These are phyloP conservation scores for Dillenia suffruticosa DNA, from an alignment of 164 flowering plant genomes.

Conservation along the genomic window DNA sequence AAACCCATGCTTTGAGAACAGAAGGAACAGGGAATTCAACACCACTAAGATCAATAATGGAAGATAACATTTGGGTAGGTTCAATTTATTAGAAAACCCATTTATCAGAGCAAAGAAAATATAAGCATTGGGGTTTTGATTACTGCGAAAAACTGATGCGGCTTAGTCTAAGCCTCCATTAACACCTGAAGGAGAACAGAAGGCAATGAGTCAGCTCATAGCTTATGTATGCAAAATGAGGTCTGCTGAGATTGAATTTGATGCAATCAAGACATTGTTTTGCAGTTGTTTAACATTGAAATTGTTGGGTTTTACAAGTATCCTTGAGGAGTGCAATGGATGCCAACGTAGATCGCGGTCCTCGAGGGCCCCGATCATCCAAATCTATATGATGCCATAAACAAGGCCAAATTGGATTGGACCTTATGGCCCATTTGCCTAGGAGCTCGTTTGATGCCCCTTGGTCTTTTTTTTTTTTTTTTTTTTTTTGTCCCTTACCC, in stretches of 20 bases:
- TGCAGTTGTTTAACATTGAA: conserved; percentile 12
- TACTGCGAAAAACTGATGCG: conserved; percentile 9
- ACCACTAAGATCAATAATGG: conserved; percentile 9
- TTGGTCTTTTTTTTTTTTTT: too few relatives aligned
- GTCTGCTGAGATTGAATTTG: conserved; percentile 22
- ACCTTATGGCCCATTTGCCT: too few relatives aligned
- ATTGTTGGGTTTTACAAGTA: conserved; percentile 7
- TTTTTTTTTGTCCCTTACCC: too few relatives aligned
- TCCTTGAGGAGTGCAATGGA: conserved; percentile 1
- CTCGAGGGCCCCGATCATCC: background rate
- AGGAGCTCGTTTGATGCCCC: too few relatives aligned
- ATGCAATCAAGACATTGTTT: conserved; percentile 13
- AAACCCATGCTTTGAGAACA: conserved; percentile 26
- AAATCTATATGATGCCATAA: background rate
- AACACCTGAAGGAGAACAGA: conserved; percentile 15
- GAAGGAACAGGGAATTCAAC: conserved; percentile 25
- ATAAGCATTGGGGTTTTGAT: conserved; percentile 20
- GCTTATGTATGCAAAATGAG: conserved; percentile 10
- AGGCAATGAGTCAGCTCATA: conserved; percentile 11
- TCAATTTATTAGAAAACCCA: conserved; percentile 12
- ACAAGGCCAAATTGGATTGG: too few relatives aligned
- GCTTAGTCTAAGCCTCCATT: conserved; percentile 15
- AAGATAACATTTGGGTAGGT: conserved; percentile 14
- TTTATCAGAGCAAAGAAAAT: conserved; percentile 17
- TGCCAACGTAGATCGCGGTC: background rate